These are phyloP conservation scores for Aspergillus pseudoviridinutans DNA, from an alignment of 2,329 filamentous ascomycete genomes.

Conservation along the genomic window DNA sequence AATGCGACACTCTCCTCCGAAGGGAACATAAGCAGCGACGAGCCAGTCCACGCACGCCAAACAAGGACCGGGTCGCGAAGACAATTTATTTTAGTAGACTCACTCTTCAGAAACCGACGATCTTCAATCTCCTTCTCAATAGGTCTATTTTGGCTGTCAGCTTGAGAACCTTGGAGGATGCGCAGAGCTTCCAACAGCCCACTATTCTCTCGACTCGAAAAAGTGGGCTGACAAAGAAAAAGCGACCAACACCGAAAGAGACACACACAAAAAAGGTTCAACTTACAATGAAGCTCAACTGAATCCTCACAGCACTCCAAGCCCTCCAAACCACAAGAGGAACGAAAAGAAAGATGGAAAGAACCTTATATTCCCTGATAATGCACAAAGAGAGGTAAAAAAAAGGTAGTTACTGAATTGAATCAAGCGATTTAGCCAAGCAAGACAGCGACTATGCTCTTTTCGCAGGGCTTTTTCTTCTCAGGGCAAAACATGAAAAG, in stretches of 20 bases:
- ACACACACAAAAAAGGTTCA: conserved; percentile 8
- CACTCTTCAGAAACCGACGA: conserved; percentile 24
- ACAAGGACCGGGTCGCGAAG: background rate
- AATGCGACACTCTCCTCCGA: background rate
- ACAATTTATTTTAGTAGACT: conserved; percentile 16
- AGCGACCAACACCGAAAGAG: conserved; percentile 9
- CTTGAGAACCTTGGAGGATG: conserved; percentile 29
- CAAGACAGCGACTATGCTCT: background rate
- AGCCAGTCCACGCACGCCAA: background rate
- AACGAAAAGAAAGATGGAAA: conserved; percentile 7
- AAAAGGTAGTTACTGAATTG: conserved; percentile 11
- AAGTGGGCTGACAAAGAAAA: conserved; percentile 23
- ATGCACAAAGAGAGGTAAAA: conserved; percentile 1
- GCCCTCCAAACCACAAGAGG: conserved; percentile 18
- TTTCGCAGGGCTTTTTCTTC: conserved; percentile 5
- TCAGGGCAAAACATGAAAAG: conserved; percentile 25
- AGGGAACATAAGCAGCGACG: background rate
- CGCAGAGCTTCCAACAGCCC: conserved; percentile 26
- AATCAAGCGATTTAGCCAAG: conserved; percentile 15
- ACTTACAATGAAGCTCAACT: conserved; percentile 14
- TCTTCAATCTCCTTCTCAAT: conserved; percentile 22
- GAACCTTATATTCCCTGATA: background rate
- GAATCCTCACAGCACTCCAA: conserved; percentile 22
- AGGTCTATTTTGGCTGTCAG: conserved; percentile 18
- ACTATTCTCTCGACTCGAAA: conserved; percentile 20